Evolutionary conservation across 495 filamentous ascomycete genomes (phyloP), one percentile per base, ranked within the genome.

Genomic region (Trichoderma erinaceum): DNA sequence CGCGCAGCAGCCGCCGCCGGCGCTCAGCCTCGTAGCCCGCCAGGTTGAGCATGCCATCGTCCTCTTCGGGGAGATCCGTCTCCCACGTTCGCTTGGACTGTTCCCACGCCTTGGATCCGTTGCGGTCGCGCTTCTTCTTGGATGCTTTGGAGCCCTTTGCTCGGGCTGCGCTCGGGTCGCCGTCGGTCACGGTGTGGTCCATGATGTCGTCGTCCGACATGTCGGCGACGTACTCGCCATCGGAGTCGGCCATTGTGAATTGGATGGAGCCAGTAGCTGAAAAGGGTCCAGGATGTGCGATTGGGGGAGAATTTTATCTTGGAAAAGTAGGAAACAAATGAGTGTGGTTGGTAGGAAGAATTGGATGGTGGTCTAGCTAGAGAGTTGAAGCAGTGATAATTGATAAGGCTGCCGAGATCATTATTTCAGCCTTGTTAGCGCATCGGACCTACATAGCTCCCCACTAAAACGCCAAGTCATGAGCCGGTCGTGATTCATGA

Each of bases 221-320:
- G 66, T 87, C 81, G 66, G 86, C 88, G 70, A 93, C 84, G 75
- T 92, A 97, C 70, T 97, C 93, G 71, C 88, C 90, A 73, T 97
- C 89, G 46, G 88, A 90, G 78, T 90, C 88, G 52, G 87, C 87
- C 88, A 91, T 90, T 67, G 69, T 71, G 65, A 61, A 61, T 32
- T 61, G 56, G 23, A 8, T 18, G 64, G 66, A 48, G 3, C 15
- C 15, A n/a, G n/a, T 10, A 29, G 25, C 8, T 32, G 56, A 13
- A 61, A 13, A 32, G 27, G 2, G 50, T 13, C 2, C 1, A 58
- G 44, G 15, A 0, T 12, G 18, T 58, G n/a, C 10, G 6, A 11
- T 21, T 21, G 21, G 27, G 27, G 50, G 23, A 61, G 23, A 16
- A 61, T 15, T 13, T 16, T 16, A 21, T 12, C 25, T 41, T 50